These are phyloP conservation scores for Ceratobasidium sp. DNA, from an alignment of 1,284 basidiomycete species.

Conservation along the genomic window DNA sequence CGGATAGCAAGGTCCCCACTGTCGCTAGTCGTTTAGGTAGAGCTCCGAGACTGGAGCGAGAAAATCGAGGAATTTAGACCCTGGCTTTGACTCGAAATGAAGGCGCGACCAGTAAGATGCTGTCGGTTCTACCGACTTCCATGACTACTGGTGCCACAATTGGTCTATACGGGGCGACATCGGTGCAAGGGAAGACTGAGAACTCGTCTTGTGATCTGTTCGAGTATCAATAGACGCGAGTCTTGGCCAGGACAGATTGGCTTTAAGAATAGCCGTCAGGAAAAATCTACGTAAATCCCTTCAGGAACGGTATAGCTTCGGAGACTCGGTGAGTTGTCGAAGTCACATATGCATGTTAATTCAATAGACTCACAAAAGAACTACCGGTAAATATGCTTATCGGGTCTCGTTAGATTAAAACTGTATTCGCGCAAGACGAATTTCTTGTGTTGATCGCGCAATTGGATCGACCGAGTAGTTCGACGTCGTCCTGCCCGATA, in stretches of 20 bases:
- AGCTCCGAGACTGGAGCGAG: constrained; percentile 21
- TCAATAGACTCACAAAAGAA: not conserved
- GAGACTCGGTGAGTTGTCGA: constrained; percentile 39
- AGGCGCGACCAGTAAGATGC: not conserved
- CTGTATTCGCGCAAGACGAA: constrained; percentile 21
- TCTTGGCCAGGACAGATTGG: constrained; percentile 2
- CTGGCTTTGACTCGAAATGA: constrained; percentile 1
- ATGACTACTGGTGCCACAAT: constrained; percentile 14
- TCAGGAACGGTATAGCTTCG: constrained; percentile 40
- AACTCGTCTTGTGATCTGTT: constrained; percentile 32
- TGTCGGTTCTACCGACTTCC: not conserved
- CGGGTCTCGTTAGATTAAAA: not conserved
- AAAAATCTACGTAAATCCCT: constrained; percentile 31
- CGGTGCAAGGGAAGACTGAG: constrained; percentile 20
- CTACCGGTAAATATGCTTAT: constrained; percentile 2
- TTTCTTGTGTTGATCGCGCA: not conserved
- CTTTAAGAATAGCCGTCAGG: constrained; percentile 18
- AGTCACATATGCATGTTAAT: not conserved
- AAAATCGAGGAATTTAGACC: not conserved
- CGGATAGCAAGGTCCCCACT: not conserved
- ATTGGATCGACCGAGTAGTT: constrained; percentile 10
- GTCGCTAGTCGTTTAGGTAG: not conserved
- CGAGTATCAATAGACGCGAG: constrained; percentile 4
- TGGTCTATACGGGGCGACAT: constrained; percentile 35
- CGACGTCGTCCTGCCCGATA: no score